A percentile compares a stretch with the other conserved stretches of the same genome.
phyloP scores from a whole-genome alignment of 2,329 filamentous ascomycete genomes.

The Graphiopsis chlorocephala region DNA sequence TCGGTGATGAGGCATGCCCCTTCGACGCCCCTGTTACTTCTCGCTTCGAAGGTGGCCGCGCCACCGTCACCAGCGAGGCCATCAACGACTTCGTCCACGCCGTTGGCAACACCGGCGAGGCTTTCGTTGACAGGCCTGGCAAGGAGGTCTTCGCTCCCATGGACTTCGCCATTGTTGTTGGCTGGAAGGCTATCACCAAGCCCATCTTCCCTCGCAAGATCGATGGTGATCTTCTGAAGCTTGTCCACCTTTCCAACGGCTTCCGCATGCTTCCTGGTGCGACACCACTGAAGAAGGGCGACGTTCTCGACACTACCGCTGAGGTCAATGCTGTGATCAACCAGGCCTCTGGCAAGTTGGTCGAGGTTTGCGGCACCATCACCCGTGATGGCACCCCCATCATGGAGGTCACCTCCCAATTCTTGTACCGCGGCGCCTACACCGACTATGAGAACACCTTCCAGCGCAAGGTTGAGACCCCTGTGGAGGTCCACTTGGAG shows the following conservation, averaged over 20 bases:
- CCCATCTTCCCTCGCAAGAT: constrained; percentile 97
- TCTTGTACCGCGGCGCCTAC: constrained; percentile 91
- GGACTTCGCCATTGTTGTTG: constrained; percentile 63
- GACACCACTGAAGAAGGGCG: constrained; percentile 90
- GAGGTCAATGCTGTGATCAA: constrained; percentile 98
- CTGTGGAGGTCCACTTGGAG: constrained; percentile 85
- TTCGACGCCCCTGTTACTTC: constrained; percentile 82
- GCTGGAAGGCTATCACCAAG: constrained; percentile 90
- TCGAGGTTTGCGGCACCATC: constrained; percentile 98
- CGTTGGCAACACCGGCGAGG: constrained; percentile 95
- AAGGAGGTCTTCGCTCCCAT: constrained; percentile 95
- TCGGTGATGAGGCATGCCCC: constrained; percentile 78
- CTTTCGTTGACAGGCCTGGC: constrained; percentile 91
- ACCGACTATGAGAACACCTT: constrained; percentile 97
- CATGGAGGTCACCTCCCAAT: constrained; percentile 98
- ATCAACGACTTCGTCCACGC: constrained; percentile 99
- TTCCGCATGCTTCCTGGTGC: constrained; percentile 98
- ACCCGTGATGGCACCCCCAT: constrained; percentile 77
- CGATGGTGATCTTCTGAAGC: constrained; percentile 90
- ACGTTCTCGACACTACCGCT: constrained; percentile 86
- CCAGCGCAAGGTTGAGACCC: constrained; percentile 93
- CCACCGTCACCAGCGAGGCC: constrained; percentile 82
- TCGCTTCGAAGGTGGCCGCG: constrained; percentile 83
- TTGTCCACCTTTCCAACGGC: constrained; percentile 93
- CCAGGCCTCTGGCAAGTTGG: constrained; percentile 98